phyloP scores from a whole-genome alignment of 2,329 filamentous ascomycete species.

The Aspergillus nomiae region DNA sequence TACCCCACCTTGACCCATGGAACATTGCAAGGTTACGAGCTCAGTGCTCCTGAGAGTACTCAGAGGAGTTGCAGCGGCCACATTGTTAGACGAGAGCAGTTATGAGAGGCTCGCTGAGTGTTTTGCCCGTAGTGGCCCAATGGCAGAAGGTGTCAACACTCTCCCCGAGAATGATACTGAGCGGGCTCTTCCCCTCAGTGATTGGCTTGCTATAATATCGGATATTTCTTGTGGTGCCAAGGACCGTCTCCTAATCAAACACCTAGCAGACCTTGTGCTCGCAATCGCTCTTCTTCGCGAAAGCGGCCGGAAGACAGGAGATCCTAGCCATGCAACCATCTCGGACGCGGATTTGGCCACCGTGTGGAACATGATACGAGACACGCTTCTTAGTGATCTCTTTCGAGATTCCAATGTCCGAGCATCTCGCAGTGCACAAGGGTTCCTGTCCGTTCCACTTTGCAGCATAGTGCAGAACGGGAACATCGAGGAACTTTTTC shows the following conservation, averaged over 20 bases:
- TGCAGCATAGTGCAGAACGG: background rate
- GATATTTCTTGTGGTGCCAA: background rate
- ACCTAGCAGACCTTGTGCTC: background rate
- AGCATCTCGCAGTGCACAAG: background rate
- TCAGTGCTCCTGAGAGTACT: background rate
- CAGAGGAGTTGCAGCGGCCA: background rate
- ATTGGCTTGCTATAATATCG: background rate
- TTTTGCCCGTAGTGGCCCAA: background rate
- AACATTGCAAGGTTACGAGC: background rate
- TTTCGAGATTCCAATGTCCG: background rate
- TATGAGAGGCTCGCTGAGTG: background rate
- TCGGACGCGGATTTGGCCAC: background rate
- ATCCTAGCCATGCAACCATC: background rate
- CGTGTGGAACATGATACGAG: background rate
- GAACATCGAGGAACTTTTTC: background rate
- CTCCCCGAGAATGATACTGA: background rate
- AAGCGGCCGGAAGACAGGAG: background rate
- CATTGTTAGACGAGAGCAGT: background rate
- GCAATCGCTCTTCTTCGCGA: background rate
- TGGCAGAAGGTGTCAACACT: background rate
- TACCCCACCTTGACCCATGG: background rate
- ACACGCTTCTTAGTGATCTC: background rate
- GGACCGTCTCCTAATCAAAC: background rate
- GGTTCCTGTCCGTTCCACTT: background rate
- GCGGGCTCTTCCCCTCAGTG: no score